Conservation (phyloP, 2,329 filamentous ascomycete species). For the Ophiostoma sp. region DNA sequence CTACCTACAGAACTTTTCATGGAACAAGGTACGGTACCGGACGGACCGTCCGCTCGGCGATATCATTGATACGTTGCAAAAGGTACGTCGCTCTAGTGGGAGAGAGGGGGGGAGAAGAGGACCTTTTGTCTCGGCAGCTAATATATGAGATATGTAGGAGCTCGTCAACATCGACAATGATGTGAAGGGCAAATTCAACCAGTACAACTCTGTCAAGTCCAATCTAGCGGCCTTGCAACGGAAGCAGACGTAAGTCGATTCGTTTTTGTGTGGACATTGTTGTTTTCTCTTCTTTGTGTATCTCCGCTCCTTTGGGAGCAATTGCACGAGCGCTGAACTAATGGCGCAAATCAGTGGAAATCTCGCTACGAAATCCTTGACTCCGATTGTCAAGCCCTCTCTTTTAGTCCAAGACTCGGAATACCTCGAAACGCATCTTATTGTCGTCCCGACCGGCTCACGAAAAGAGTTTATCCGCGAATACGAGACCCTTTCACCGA, state of each 20-base stretch:
- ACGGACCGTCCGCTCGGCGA: constrained; percentile 87
- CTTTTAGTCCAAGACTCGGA: constrained; percentile 86
- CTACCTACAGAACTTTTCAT: constrained; percentile 84
- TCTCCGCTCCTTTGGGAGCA: neutral
- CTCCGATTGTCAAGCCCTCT: constrained; percentile 79
- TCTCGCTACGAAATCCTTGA: constrained; percentile 87
- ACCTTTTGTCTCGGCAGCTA: neutral
- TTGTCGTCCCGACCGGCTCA: constrained; percentile 77
- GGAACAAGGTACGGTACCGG: constrained; percentile 98
- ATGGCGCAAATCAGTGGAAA: constrained; percentile 67
- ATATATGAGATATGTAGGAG: constrained; percentile 59
- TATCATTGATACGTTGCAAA: constrained; percentile 83
- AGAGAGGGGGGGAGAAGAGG: neutral
- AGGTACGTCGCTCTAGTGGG: constrained; percentile 54
- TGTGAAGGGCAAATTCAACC: constrained; percentile 88
- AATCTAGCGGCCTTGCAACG: constrained; percentile 79
- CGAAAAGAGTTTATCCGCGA: constrained; percentile 85
- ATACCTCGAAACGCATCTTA: constrained; percentile 92
- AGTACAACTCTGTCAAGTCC: constrained; percentile 90
- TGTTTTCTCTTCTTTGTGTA: neutral
- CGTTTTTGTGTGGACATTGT: neutral
- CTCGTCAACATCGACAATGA: constrained; percentile 91
- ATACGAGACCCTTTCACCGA: constrained; percentile 85
- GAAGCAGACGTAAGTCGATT: constrained; percentile 71
- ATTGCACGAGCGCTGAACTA: neutral